Percentiles rank a stretch among this genome's conserved stretches.
Conservation (phyloP, 768 basidiomycete species). For the Kwoniella heveanensis region DNA sequence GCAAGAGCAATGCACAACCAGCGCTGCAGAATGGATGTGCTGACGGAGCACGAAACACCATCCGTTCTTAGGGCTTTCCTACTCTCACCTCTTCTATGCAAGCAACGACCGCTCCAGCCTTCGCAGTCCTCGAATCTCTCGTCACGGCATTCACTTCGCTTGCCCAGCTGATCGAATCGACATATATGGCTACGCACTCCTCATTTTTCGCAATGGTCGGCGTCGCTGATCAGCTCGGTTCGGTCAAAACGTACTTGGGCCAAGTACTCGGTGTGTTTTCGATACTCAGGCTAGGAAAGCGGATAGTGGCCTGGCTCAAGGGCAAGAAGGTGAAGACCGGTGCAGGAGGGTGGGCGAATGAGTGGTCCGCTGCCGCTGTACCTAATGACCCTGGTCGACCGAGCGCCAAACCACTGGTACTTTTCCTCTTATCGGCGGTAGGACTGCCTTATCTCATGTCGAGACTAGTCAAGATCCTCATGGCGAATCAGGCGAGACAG, state of each 20-base stretch:
- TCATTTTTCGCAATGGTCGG: conserved; percentile 88
- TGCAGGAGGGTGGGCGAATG: conserved; percentile 51
- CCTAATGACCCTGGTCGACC: conserved; percentile 55
- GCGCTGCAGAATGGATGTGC: too few relatives aligned
- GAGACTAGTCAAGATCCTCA: conserved; percentile 76
- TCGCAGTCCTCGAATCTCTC: conserved; percentile 87
- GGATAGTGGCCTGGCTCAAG: conserved; percentile 67
- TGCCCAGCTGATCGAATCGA: conserved; percentile 94
- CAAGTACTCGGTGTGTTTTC: conserved; percentile 92
- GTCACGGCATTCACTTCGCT: conserved; percentile 94
- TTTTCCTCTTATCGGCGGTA: conserved; percentile 90
- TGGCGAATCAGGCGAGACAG: conserved; percentile 57
- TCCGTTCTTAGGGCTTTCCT: conserved; percentile 60
- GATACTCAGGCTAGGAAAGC: conserved; percentile 63
- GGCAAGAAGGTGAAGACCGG: conserved; percentile 56
- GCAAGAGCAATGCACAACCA: too few relatives aligned
- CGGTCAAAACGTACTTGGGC: conserved; percentile 86
- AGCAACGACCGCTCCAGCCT: conserved; percentile 85
- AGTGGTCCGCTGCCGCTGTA: conserved; percentile 46
- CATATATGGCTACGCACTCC: conserved; percentile 95
- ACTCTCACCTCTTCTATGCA: conserved; percentile 86
- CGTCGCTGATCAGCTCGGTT: conserved; percentile 91
- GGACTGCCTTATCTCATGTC: conserved; percentile 94
- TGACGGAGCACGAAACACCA: background rate
- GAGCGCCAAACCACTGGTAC: conserved; percentile 83